Conservation (phyloP, 371 early-diverging fungal species). For the Mucor racemosus region DNA sequence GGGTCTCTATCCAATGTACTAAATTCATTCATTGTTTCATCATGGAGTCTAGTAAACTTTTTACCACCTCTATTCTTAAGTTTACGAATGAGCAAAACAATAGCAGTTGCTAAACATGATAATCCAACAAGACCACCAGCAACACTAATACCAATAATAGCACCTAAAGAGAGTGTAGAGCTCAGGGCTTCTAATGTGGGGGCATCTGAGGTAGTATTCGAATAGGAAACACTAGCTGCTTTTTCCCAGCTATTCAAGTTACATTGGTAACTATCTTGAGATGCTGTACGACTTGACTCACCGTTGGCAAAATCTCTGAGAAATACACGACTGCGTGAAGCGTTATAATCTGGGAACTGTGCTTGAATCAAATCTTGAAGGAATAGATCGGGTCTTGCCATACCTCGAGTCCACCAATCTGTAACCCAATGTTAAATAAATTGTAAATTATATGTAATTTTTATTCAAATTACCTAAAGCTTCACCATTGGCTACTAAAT, state of each 20-base stretch:
- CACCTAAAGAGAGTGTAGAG: conserved; percentile 18
- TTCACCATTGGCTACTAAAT: conserved; percentile 25
- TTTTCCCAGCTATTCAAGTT: conserved; percentile 16
- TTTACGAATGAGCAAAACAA: conserved; percentile 21
- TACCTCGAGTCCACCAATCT: conserved; percentile 40
- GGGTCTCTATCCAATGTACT: conserved; percentile 24
- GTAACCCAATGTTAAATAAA: neutral
- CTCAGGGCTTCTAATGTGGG: conserved; percentile 2
- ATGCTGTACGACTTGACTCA: conserved; percentile 17
- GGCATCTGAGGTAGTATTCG: conserved; percentile 17
- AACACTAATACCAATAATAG: conserved; percentile 30
- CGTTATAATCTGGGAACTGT: conserved; percentile 38
- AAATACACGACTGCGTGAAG: conserved; percentile 28
- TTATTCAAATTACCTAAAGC: conserved; percentile 27
- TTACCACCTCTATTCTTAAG: conserved; percentile 17
- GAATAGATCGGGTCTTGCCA: conserved; percentile 39
- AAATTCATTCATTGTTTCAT: conserved; percentile 18
- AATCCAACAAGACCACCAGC: conserved; percentile 30
- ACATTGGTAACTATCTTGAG: conserved; percentile 23
- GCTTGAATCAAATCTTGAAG: conserved; percentile 38
- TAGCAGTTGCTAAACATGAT: conserved; percentile 22
- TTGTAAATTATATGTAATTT: neutral
- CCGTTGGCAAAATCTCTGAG: conserved; percentile 31
- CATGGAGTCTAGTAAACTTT: conserved; percentile 23
- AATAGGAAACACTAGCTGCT: conserved; percentile 14